These are phyloP conservation scores for Lentinula guzmanii DNA, from an alignment of 768 basidiomycete species.

Conservation along the genomic window DNA sequence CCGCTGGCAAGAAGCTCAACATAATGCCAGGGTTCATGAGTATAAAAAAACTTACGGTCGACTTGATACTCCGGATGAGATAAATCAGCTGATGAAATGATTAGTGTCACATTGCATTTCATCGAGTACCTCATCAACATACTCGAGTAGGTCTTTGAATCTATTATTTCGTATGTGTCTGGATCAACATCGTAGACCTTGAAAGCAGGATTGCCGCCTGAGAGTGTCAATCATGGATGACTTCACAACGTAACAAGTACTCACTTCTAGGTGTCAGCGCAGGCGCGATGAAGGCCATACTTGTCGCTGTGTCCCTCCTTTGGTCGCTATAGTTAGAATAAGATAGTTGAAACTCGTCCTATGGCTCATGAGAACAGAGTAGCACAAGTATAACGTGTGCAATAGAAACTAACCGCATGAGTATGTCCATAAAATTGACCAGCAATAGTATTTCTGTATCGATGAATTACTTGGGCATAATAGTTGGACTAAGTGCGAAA, in stretches of 20 bases:
- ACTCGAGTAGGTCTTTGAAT: constrained; percentile 46
- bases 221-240: neutral
- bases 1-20: constrained; percentile 23
- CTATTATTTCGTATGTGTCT: constrained; percentile 62
- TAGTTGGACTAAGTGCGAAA: constrained; percentile 34
- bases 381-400: neutral
- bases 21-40: neutral
- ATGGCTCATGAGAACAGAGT: neutral
- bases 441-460: constrained; percentile 30
- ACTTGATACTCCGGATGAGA: constrained; percentile 37
- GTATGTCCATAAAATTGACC: constrained; percentile 34
- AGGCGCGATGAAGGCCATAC: constrained; percentile 45
- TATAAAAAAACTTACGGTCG: constrained; percentile 28
- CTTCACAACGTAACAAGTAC: constrained; percentile 9
- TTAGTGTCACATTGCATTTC: neutral
- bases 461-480: constrained; percentile 31
- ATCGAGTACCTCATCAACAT: constrained; percentile 11
- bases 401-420: constrained; percentile 1
- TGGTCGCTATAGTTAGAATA: constrained; percentile 49
- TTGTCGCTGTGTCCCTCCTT: constrained; percentile 37
- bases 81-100: constrained; percentile 28
- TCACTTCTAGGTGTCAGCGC: constrained; percentile 53
- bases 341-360: constrained; percentile 57
- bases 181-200: constrained; percentile 61
- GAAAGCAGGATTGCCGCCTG: constrained; percentile 52